Evolutionary conservation across 352 stramenopile species (phyloP).

Genomic region (Albugo laibachii): DNA sequence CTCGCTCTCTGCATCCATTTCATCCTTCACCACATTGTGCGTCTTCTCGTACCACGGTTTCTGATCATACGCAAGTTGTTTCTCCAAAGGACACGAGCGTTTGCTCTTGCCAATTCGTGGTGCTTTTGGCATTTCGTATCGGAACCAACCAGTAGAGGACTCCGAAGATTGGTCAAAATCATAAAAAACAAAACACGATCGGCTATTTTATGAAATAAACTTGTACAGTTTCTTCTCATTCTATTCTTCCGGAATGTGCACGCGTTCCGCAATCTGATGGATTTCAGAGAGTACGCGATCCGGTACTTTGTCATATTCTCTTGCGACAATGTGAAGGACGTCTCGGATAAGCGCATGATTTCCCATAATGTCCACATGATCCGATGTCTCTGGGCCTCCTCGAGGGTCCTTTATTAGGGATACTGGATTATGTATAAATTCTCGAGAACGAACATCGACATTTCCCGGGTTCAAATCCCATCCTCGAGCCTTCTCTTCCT

Average conservation of each 20-base stretch:
- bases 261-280: constrained; percentile 24
- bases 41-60: constrained; percentile 74
- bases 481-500: too few species aligned
- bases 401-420: constrained; percentile 53
- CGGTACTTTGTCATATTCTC: constrained; percentile 49
- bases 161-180: too few species aligned
- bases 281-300: constrained; percentile 54
- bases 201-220: too few species aligned
- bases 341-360: constrained; percentile 82
- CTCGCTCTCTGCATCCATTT: constrained; percentile 42
- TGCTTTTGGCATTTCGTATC: constrained; percentile 28
- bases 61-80: constrained; percentile 69
- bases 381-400: constrained; percentile 48
- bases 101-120: constrained; percentile 49
- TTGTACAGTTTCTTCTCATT: too few species aligned
- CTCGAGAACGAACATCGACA: constrained; percentile 72
- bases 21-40: constrained; percentile 12
- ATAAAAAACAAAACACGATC: too few species aligned
- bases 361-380: constrained; percentile 93
- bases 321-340: constrained; percentile 29
- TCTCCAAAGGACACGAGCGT: constrained; percentile 67
- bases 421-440: constrained; percentile 54
- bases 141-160: too few species aligned
- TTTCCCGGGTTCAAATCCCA: constrained; percentile 67
- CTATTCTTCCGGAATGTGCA: too few species aligned